phyloP scores from a whole-genome alignment of 192 early-diverging fungal genomes.

The Neocallimastix lanati region DNA sequence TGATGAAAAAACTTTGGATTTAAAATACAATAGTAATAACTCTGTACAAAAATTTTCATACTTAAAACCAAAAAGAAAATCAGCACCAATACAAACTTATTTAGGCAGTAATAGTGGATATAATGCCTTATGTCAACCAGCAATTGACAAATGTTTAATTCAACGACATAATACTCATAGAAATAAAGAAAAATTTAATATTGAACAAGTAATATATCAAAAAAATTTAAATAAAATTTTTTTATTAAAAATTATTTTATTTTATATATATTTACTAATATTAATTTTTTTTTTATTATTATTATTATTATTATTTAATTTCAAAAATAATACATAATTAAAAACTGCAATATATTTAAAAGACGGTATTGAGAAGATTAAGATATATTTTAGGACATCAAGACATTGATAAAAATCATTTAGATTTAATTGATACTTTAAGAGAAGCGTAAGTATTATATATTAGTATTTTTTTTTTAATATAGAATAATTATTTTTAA shows the following conservation, averaged over 20 bases:
- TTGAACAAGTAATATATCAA: background rate
- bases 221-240: too few relatives aligned
- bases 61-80: too few relatives aligned
- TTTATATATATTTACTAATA: too few relatives aligned
- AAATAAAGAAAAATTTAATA: background rate
- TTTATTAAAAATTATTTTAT: too few relatives aligned
- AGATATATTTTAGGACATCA: background rate
- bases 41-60: too few relatives aligned
- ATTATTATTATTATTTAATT: too few relatives aligned
- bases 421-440: background rate
- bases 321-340: too few relatives aligned
- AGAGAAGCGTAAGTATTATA: background rate
- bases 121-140: background rate
- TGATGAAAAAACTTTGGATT: too few relatives aligned
- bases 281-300: too few relatives aligned
- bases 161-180: background rate
- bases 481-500: too few relatives aligned
- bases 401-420: background rate
- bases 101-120: background rate
- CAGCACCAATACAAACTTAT: background rate
- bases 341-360: background rate
- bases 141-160: background rate
- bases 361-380: background rate
- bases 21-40: too few relatives aligned
- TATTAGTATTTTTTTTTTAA: too few relatives aligned